Conservation (phyloP, 1,284 basidiomycete species). For the Psilocybe mexicana region DNA sequence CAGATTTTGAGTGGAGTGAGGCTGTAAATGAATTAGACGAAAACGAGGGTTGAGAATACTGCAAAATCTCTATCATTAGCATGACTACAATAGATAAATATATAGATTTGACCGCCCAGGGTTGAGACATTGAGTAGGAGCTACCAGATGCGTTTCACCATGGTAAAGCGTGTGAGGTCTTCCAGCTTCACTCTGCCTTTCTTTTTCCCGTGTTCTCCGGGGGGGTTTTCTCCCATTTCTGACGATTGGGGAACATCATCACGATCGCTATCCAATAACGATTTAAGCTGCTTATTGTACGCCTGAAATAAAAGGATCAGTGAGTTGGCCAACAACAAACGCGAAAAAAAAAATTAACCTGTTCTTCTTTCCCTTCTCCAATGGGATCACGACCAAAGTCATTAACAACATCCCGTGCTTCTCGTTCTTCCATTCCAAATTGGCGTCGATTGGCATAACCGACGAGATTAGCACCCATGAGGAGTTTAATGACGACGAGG, state of each 20-base stretch:
- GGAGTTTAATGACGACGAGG: conserved; percentile 83
- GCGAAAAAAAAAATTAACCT: conserved; percentile 44
- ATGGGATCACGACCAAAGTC: conserved; percentile 85
- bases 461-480: conserved; percentile 85
- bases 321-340: neutral
- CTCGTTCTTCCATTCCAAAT: conserved; percentile 76
- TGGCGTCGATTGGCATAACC: conserved; percentile 79
- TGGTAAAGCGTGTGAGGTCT: conserved; percentile 88
- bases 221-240: conserved; percentile 68
- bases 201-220: conserved; percentile 44
- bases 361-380: conserved; percentile 85
- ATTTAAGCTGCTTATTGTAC: conserved; percentile 80
- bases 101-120: neutral
- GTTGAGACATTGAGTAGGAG: neutral
- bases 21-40: neutral
- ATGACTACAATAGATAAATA: neutral
- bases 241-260: conserved; percentile 71
- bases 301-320: conserved; percentile 41
- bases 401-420: conserved; percentile 72
- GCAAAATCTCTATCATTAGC: conserved; percentile 2
- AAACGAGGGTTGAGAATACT: neutral
- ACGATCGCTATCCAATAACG: conserved; percentile 62
- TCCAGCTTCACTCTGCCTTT: conserved; percentile 75
- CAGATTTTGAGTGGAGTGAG: neutral
- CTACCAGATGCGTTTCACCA: conserved; percentile 92